A percentile compares a stretch with the other conserved stretches of the same genome.
Conservation (phyloP, 768 basidiomycete genomes). For the Asterophora parasitica region DNA sequence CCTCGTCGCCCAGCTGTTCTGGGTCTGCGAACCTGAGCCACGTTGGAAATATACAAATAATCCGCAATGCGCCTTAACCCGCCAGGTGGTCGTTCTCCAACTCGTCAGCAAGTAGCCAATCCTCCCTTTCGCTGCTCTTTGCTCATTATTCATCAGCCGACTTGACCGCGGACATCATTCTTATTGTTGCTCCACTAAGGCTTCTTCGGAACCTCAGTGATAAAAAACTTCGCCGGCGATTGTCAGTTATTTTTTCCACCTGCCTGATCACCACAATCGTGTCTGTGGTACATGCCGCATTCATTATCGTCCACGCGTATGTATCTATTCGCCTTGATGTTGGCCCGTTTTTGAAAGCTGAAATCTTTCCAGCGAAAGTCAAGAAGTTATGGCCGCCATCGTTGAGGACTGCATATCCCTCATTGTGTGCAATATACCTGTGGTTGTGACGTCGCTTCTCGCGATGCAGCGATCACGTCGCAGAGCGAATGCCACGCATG, state of each 20-base stretch:
- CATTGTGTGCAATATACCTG: constrained; percentile 36
- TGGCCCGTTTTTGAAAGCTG: neutral
- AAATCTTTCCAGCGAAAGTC: constrained; percentile 14
- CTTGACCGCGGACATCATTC: constrained; percentile 38
- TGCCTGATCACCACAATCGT: constrained; percentile 45
- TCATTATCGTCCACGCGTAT: constrained; percentile 28
- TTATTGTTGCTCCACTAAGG: constrained; percentile 41
- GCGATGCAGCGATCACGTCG: constrained; percentile 10
- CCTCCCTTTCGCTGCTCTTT: neutral
- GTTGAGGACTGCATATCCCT: constrained; percentile 38
- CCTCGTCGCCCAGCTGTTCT: constrained; percentile 40
- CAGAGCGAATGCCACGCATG: neutral
- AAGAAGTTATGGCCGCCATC: constrained; percentile 33
- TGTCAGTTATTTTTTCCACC: constrained; percentile 50
- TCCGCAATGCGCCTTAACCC: constrained; percentile 39
- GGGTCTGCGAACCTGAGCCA: constrained; percentile 36
- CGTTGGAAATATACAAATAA: constrained; percentile 32
- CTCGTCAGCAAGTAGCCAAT: constrained; percentile 38
- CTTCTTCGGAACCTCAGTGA: constrained; percentile 40
- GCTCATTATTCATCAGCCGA: constrained; percentile 8
- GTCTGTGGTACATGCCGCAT: constrained; percentile 42
- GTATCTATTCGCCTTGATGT: neutral
- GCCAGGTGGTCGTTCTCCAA: constrained; percentile 48
- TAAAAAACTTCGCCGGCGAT: constrained; percentile 32
- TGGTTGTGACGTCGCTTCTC: constrained; percentile 29